These are phyloP conservation scores for Penicillium malachiteum DNA, from an alignment of 495 filamentous ascomycete species.

Conservation along the genomic window DNA sequence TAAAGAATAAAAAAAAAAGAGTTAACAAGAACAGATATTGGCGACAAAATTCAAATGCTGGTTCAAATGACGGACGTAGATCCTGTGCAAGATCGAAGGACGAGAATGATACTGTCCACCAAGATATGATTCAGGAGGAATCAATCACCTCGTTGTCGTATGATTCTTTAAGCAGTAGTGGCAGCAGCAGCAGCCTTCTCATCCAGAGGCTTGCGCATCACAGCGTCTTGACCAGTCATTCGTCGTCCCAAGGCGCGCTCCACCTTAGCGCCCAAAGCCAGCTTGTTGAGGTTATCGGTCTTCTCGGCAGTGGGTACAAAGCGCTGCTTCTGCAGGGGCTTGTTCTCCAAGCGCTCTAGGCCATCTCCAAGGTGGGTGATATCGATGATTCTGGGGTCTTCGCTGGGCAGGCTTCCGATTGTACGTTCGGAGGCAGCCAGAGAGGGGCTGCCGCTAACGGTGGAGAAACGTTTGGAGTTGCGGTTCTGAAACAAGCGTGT, in stretches of 20 bases:
- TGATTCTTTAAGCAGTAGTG: constrained; percentile 20
- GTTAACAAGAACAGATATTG: constrained; percentile 5
- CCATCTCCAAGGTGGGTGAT: constrained; percentile 80
- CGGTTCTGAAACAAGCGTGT: constrained; percentile 47
- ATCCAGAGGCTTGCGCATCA: constrained; percentile 63
- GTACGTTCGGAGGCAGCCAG: constrained; percentile 62
- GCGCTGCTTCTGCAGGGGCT: constrained; percentile 78
- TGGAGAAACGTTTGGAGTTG: constrained; percentile 76
- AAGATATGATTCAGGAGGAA: too few species aligned
- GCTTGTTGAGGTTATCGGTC: constrained; percentile 79
- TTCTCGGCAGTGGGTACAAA: constrained; percentile 82
- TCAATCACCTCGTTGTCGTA: too few species aligned
- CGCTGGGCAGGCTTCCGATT: constrained; percentile 58
- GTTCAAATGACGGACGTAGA: too few species aligned
- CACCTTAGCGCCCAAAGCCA: constrained; percentile 90
- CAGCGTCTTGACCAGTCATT: constrained; percentile 89
- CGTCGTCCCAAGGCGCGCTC: constrained; percentile 87
- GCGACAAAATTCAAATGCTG: too few species aligned
- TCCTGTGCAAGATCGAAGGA: not conserved
- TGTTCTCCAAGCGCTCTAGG: constrained; percentile 88
- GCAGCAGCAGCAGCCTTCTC: constrained; percentile 45
- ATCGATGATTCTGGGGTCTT: constrained; percentile 61
- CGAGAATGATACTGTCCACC: too few species aligned
- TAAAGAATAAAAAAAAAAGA: constrained; percentile 3
- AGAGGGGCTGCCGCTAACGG: constrained; percentile 73